A percentile compares a stretch with the other conserved stretches of the same genome.
Conservation (phyloP, 139 green algal species). For the Dunaliella primolecta region DNA sequence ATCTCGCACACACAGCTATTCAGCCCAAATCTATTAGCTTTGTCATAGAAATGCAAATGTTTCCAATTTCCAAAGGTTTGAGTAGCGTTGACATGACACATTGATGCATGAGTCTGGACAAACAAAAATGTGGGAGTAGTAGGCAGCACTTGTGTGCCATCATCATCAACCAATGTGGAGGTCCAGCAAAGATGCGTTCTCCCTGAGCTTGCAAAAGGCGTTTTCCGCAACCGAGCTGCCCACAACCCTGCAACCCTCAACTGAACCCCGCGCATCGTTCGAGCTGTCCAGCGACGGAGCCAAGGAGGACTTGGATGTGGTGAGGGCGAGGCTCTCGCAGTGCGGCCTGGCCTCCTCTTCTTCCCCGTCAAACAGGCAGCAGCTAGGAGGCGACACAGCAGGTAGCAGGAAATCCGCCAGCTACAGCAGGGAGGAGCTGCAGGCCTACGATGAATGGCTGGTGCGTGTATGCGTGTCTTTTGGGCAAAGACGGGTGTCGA, state of each 20-base stretch:
- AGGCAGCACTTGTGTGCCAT: too few species aligned
- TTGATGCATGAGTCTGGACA: too few species aligned
- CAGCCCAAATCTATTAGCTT: too few species aligned
- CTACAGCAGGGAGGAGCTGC: background rate
- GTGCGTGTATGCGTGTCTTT: background rate
- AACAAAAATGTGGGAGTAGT: too few species aligned
- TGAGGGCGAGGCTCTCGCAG: background rate
- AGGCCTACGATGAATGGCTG: slow-evolving; percentile 8
- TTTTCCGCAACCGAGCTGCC: background rate
- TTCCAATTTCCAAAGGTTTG: too few species aligned
- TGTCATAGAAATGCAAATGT: too few species aligned
- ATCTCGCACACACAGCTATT: too few species aligned
- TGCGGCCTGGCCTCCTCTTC: background rate
- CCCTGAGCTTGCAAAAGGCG: background rate
- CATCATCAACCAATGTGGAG: too few species aligned
- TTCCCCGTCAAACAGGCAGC: background rate
- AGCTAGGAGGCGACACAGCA: background rate
- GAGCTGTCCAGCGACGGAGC: background rate
- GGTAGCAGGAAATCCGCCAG: background rate
- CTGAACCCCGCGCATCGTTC: background rate
- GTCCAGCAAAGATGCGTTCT: too few species aligned
- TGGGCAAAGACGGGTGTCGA: background rate
- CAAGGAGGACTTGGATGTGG: background rate
- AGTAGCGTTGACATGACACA: too few species aligned
- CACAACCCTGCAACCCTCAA: background rate